Percentiles rank a stretch among this genome's conserved stretches.
These are phyloP conservation scores for Paratinospora sagittata DNA, from an alignment of 164 flowering plant genomes.

Conservation along the genomic window DNA sequence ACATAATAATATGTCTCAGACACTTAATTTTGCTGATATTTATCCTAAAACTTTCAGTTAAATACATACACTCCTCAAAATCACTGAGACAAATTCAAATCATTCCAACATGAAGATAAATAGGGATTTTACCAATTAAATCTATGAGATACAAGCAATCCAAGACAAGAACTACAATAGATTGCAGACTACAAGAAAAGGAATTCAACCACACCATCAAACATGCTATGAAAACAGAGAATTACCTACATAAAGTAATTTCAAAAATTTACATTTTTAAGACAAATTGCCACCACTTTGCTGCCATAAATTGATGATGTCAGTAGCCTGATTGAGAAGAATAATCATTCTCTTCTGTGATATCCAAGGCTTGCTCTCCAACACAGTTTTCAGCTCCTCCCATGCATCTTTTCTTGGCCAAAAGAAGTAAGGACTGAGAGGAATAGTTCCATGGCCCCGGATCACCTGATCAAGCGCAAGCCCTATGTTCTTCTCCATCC, in stretches of 20 bases:
- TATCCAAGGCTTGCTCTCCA: constrained; percentile 94
- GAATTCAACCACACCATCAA: background rate
- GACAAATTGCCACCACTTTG: constrained; percentile 68
- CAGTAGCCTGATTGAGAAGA: constrained; percentile 96
- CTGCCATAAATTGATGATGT: constrained; percentile 94
- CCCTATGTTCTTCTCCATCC: constrained; percentile 97
- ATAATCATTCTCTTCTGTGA: constrained; percentile 80
- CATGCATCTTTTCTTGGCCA: constrained; percentile 99
- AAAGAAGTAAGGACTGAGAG: constrained; percentile 90
- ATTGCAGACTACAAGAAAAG: background rate
- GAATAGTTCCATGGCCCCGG: constrained; percentile 84
- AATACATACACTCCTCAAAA: background rate
- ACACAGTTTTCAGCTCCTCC: constrained; percentile 75
- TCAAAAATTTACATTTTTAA: constrained; percentile 7
- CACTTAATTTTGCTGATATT: too few species aligned
- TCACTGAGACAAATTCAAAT: background rate
- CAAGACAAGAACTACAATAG: background rate
- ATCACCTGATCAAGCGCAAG: constrained; percentile 68
- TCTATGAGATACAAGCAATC: background rate
- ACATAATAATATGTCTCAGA: background rate
- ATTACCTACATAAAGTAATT: background rate
- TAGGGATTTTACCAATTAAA: background rate
- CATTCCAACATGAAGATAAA: background rate
- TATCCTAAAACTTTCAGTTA: too few species aligned
- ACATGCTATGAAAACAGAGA: background rate